Percentiles rank a stretch among this genome's conserved stretches.
phyloP scores from a whole-genome alignment of 2,329 filamentous ascomycete species.

The Beauveria medogensis region DNA sequence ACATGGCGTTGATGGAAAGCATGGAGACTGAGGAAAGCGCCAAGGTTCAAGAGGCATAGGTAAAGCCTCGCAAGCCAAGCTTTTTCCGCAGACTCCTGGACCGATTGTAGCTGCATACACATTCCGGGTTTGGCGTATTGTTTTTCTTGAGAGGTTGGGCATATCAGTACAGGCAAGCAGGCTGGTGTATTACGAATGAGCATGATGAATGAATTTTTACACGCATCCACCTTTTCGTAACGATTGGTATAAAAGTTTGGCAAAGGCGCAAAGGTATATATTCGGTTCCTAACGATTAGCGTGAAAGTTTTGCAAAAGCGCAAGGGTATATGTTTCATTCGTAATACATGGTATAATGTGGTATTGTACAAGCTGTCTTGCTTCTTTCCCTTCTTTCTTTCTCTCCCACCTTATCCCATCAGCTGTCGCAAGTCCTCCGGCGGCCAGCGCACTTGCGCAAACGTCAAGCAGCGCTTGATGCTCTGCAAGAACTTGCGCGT shows the following conservation, averaged over 20 bases:
- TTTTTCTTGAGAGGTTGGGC: neutral
- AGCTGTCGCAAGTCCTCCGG: conserved; percentile 86
- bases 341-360: too few species aligned
- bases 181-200: neutral
- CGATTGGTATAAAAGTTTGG: too few species aligned
- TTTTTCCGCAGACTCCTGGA: neutral
- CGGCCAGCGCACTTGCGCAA: conserved; percentile 94
- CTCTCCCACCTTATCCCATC: conserved; percentile 61
- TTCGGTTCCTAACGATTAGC: too few species aligned
- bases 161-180: neutral
- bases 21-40: neutral
- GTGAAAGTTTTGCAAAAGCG: too few species aligned
- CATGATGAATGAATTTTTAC: neutral
- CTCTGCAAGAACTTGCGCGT: conserved; percentile 95
- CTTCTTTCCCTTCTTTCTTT: neutral
- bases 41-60: neutral
- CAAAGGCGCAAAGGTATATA: too few species aligned
- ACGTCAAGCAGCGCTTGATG: conserved; percentile 93
- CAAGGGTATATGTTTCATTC: too few species aligned
- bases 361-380: neutral
- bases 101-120: neutral
- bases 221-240: neutral
- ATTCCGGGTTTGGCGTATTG: neutral
- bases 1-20: neutral
- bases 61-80: neutral